Conservation (phyloP, 495 filamentous ascomycete genomes). For the Annulohypoxylon bovei region DNA sequence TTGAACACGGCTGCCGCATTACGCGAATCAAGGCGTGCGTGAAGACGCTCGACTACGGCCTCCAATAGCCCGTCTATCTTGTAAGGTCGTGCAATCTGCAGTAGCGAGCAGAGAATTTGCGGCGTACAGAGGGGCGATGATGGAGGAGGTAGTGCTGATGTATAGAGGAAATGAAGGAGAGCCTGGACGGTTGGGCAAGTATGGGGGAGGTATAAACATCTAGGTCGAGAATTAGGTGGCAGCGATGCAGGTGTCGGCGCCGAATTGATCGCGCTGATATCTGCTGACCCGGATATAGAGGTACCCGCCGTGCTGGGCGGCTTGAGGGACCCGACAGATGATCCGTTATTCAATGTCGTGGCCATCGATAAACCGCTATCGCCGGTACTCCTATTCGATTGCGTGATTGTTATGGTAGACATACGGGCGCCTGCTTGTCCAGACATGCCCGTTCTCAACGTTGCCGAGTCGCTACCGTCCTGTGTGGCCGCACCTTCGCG, state of each 20-base stretch:
- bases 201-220: conserved; percentile 92
- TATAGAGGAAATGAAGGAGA: conserved; percentile 92
- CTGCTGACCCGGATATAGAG: conserved; percentile 48
- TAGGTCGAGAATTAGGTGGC: conserved; percentile 76
- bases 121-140: conserved; percentile 86
- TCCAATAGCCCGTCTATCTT: conserved; percentile 91
- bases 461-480: conserved; percentile 62
- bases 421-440: conserved; percentile 65
- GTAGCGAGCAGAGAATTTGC: conserved; percentile 92
- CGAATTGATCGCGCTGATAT: conserved; percentile 55
- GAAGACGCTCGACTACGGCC: conserved; percentile 88
- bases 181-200: conserved; percentile 87
- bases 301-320: conserved; percentile 51
- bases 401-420: conserved; percentile 87
- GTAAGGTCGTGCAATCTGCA: conserved; percentile 94
- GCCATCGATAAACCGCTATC: conserved; percentile 68
- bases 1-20: conserved; percentile 99
- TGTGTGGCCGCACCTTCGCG: conserved; percentile 74
- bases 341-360: conserved; percentile 62
- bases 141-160: conserved; percentile 80
- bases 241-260: conserved; percentile 62
- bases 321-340: conserved; percentile 55
- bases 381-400: conserved; percentile 64
- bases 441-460: conserved; percentile 54
- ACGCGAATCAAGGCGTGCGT: conserved; percentile 86